Evolutionary conservation across 768 basidiomycete genomes (phyloP), one percentile per base, ranked within the genome.

Genomic region (Chalciporus sphaerocephalus): DNA sequence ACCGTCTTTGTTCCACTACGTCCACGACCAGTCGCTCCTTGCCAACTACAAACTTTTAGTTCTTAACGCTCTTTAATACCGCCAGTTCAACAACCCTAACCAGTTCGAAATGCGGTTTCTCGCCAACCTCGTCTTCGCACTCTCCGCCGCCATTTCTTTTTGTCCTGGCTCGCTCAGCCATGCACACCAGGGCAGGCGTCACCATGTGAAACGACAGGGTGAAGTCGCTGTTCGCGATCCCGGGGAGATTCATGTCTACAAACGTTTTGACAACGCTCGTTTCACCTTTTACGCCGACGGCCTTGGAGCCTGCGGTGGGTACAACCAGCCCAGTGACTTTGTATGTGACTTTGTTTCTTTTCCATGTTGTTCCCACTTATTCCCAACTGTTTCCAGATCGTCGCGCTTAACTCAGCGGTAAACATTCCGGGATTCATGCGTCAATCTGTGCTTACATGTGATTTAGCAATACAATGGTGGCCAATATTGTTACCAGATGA

Each of bases 401-500:
- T 84, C 30, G 80, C 80, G 2, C 58, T 73, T 30, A 58, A 70
- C 42, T 24, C 65, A 23, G 45, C 37, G 24, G 65, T 66, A 52
- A 53, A 48, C n/a, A 20, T 32, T 11, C 17, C 6, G 6, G n/a
- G 30, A 22, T 11, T 7, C 4, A 35, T 9, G 32, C 34, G 27
- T 34, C 33, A 16, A 13, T 27, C 6, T 8, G 33, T 24, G 15
- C 6, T 5, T 20, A 62, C 34, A 16, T 22, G 9, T 17, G 11
- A 33, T 30, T 38, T 57, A 83, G 80, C 78, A 85, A 76, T 87
- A 65, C 65, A 71, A 66, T 24, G 53, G 61, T 30, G 73, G 73
- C n/a, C 55, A 68, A 41, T 66, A 78, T 52, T 91, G 88, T 57
- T 77, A 68, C 62, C 68, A 83, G 66, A 64, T 47, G 44, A 82